Conservation (phyloP, 257 asterid genomes). For the Gentiana straminea region DNA sequence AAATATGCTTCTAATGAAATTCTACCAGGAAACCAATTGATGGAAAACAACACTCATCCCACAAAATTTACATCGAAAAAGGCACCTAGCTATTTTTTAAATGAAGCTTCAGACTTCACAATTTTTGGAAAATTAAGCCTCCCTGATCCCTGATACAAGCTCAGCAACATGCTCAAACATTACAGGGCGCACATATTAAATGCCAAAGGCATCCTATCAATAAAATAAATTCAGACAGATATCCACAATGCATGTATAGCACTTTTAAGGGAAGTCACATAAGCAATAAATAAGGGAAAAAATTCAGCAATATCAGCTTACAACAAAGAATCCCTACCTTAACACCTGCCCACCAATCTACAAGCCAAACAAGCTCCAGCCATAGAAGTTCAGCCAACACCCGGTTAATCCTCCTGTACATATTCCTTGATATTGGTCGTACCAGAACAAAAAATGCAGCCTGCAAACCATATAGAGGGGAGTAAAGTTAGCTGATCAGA, state of each 20-base stretch:
- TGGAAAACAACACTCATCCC: too few species aligned
- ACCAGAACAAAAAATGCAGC: conserved; percentile 53
- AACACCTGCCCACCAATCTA: conserved; percentile 97
- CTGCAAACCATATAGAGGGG: conserved; percentile 22
- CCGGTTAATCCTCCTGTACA: conserved; percentile 70
- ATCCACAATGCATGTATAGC: background rate
- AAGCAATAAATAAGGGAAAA: background rate
- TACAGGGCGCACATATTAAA: background rate
- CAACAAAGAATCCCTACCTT: conserved; percentile 40
- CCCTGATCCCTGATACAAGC: too few species aligned
- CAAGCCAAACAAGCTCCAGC: conserved; percentile 94
- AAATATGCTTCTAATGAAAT: too few species aligned
- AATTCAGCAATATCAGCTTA: background rate
- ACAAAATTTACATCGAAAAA: too few species aligned
- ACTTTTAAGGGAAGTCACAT: background rate
- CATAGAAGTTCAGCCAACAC: conserved; percentile 69
- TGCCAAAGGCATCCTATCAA: background rate
- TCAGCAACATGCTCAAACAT: too few species aligned
- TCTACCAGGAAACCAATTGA: too few species aligned
- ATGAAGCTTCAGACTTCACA: too few species aligned
- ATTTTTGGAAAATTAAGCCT: too few species aligned
- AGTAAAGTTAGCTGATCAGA: background rate
- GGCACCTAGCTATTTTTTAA: too few species aligned
- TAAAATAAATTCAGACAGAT: background rate
- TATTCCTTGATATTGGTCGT: conserved; percentile 75